Conservation (phyloP, 805 yeast genomes). For the Kodamaea lidongshanica region DNA sequence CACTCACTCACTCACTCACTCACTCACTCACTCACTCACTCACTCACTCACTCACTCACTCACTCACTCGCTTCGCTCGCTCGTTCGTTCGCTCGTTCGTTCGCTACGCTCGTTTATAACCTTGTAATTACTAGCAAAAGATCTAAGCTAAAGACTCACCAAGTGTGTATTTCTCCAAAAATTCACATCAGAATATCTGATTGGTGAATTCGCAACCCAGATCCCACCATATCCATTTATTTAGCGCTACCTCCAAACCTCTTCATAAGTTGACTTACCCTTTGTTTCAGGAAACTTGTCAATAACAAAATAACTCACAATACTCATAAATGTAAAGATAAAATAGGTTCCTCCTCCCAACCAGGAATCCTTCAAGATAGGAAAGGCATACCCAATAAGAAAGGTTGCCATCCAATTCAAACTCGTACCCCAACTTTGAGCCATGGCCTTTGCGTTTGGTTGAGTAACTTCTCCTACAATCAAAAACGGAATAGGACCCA, state of each 20-base stretch:
- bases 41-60: too few relatives aligned
- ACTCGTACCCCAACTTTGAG: constrained; percentile 89
- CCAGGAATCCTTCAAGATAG: constrained; percentile 49
- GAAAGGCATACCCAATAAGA: constrained; percentile 73
- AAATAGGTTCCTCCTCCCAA: constrained; percentile 78
- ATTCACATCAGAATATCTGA: too few relatives aligned
- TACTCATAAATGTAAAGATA: constrained; percentile 59
- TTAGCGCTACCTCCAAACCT: constrained; percentile 56
- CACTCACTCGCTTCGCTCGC: too few relatives aligned
- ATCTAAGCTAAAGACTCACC: too few relatives aligned
- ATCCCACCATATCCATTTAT: too few relatives aligned
- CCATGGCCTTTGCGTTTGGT: constrained; percentile 67
- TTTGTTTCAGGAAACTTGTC: constrained; percentile 68
- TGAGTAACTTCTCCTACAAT: constrained; percentile 87
- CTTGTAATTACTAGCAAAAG: too few relatives aligned
- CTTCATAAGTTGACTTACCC: constrained; percentile 53
- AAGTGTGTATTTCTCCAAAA: too few relatives aligned
- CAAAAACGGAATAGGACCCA: constrained; percentile 94
- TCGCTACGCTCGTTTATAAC: too few relatives aligned
- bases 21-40: too few relatives aligned
- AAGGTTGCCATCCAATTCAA: constrained; percentile 92
- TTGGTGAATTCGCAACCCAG: too few relatives aligned
- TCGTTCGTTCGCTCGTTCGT: too few relatives aligned
- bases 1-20: too few relatives aligned
- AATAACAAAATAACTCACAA: constrained; percentile 44